A percentile compares a stretch with the other conserved stretches of the same genome.
Evolutionary conservation across 805 yeast species (phyloP).

Genomic region (Saturnispora zaruensis): DNA sequence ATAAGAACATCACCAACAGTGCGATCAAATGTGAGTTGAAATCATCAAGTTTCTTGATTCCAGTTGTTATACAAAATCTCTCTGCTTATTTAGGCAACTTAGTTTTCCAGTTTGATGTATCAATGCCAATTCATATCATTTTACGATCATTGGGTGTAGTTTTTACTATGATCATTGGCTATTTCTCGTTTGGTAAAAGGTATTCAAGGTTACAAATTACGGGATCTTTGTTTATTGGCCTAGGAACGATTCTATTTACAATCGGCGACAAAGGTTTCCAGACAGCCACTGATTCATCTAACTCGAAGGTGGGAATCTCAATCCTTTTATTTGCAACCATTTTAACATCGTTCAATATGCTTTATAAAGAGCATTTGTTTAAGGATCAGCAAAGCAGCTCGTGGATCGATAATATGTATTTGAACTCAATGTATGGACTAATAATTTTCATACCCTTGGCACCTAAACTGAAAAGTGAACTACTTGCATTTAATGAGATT

Average conservation of each 20-base stretch:
- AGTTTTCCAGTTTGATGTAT: conserved; percentile 48
- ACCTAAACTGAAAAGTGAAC: conserved; percentile 17
- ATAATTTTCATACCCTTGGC: conserved; percentile 41
- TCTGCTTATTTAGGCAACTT: conserved; percentile 48
- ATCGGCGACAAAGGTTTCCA: conserved; percentile 9
- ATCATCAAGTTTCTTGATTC: conserved; percentile 33
- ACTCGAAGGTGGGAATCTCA: conserved; percentile 5
- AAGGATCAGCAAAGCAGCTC: conserved; percentile 23
- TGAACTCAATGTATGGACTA: conserved; percentile 46
- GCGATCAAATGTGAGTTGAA: conserved; percentile 31
- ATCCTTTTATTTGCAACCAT: conserved; percentile 31
- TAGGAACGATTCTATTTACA: conserved; percentile 44
- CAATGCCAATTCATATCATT: conserved; percentile 61
- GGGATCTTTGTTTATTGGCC: conserved; percentile 43
- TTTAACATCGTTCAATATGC: conserved; percentile 12
- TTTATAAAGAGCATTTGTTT: conserved; percentile 44
- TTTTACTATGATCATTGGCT: conserved; percentile 51
- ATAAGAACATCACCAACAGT: conserved; percentile 11
- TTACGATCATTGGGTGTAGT: conserved; percentile 58
- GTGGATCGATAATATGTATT: conserved; percentile 62
- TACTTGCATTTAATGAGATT: not conserved
- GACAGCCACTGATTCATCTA: not conserved
- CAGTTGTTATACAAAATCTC: conserved; percentile 42
- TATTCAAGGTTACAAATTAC: conserved; percentile 39
- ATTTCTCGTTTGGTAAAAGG: conserved; percentile 34